A percentile compares a stretch with the other conserved stretches of the same genome.
Conservation (phyloP, 345 rosid genomes). For the Passiflora organensis region DNA sequence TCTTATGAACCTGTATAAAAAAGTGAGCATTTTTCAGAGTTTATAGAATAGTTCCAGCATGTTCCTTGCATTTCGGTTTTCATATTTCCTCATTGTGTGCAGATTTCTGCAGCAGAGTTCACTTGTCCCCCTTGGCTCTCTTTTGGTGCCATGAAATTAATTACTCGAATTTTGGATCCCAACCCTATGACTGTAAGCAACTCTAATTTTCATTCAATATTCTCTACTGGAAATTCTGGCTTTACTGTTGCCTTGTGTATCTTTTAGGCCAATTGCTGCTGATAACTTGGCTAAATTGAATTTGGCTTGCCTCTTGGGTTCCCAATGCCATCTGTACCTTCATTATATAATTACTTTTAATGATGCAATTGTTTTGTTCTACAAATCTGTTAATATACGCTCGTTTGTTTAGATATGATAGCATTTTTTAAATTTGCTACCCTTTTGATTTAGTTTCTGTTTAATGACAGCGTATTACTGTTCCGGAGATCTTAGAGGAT, state of each 20-base stretch:
- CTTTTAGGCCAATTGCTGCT: neutral
- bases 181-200: slow-evolving; percentile 85
- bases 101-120: slow-evolving; percentile 94
- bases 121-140: slow-evolving; percentile 97
- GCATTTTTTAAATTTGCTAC: neutral
- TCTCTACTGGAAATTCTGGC: slow-evolving; percentile 4
- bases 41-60: slow-evolving; percentile 7
- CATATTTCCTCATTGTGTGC: slow-evolving; percentile 14
- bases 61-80: slow-evolving; percentile 14
- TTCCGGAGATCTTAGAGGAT: slow-evolving; percentile 75
- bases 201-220: slow-evolving; percentile 11
- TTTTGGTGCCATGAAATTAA: slow-evolving; percentile 74
- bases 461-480: slow-evolving; percentile 66
- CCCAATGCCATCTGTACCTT: neutral
- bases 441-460: neutral
- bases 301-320: neutral
- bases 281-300: neutral
- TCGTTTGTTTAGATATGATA: no score
- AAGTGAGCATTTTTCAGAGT: slow-evolving; percentile 56
- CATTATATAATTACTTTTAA: neutral
- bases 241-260: neutral
- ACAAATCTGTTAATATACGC: neutral
- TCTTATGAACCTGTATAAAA: slow-evolving; percentile 88
- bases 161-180: slow-evolving; percentile 80
- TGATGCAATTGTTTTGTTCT: neutral